Evolutionary conservation across 257 asterid species (phyloP).

Genomic region (Penstemon newberryi): DNA sequence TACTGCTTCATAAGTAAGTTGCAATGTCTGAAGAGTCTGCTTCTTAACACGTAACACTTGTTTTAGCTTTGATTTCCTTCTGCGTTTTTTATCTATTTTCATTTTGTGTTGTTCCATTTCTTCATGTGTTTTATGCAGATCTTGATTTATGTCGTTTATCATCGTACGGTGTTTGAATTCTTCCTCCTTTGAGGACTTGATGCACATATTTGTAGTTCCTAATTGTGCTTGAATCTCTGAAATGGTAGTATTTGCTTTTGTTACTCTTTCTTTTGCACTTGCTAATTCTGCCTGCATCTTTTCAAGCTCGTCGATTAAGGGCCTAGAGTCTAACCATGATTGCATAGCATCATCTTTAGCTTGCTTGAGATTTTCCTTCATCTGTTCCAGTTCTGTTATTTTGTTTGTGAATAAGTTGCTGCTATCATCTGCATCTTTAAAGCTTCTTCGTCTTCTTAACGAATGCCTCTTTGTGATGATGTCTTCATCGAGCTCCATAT

Average conservation of each 20-base stretch:
- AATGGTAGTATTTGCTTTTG: slow-evolving; percentile 24
- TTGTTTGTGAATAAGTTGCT: slow-evolving; percentile 22
- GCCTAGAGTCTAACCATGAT: slow-evolving; percentile 68
- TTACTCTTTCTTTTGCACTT: slow-evolving; percentile 28
- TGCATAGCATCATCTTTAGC: slow-evolving; percentile 67
- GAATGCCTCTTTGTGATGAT: not conserved
- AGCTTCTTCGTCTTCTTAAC: not conserved
- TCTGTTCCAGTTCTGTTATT: slow-evolving; percentile 38
- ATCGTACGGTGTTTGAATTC: slow-evolving; percentile 32
- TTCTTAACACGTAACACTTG: slow-evolving; percentile 39
- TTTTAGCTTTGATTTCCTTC: slow-evolving; percentile 39
- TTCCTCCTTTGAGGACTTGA: slow-evolving; percentile 45
- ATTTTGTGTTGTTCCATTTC: slow-evolving; percentile 46
- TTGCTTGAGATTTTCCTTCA: slow-evolving; percentile 42
- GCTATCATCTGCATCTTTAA: not conserved
- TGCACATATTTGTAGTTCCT: slow-evolving; percentile 30
- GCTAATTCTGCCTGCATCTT: slow-evolving; percentile 49
- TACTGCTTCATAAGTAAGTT: slow-evolving; percentile 51
- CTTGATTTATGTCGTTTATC: slow-evolving; percentile 39
- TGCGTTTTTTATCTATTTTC: slow-evolving; percentile 45
- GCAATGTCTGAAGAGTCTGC: slow-evolving; percentile 53
- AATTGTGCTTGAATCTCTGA: slow-evolving; percentile 47
- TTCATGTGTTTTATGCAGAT: slow-evolving; percentile 38
- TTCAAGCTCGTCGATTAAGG: slow-evolving; percentile 62
- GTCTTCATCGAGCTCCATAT: slow-evolving; percentile 24